Base-by-base conservation (phyloP, 2,329 filamentous ascomycete genomes). In the Colletotrichum ledebouriae region DNA sequence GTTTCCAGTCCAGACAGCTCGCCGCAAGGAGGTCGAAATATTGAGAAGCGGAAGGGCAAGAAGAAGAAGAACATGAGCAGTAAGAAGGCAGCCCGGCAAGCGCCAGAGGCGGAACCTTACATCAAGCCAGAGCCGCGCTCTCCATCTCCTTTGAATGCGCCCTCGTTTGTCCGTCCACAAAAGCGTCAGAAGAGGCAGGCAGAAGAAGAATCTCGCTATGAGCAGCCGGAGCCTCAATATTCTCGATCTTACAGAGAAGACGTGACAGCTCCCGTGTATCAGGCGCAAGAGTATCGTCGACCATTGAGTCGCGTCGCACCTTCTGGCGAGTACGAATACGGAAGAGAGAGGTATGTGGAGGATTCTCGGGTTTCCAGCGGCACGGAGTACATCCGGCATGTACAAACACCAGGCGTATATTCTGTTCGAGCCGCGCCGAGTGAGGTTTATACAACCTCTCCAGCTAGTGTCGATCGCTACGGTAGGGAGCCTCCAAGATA, bases 91-190 rank as follows among this genome's bases (percentile, higher is more conserved):
- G 86, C 86, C 68, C 80, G 78, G 73, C 82, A 82, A 80, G 82
- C 78, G 75, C 79, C 77, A 57, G 85, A 85, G 70, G 75, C 78
- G 47, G 82, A 59, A 78, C 77, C 42, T 84, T 83, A 84, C 71
- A 89, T 91, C 73, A 92, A 91, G 73, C 79, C 84, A 25, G 89
- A 92, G 74, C 89, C 89, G n/a, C 83, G 82, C 55, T 91, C 89
- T 2, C 85, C 87, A 1, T 90, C 89, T 6, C 89, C 88, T 9
- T 77, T 89, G 58, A 80, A 80, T 69, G 83, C 83, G 17, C 83
- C 84, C 20, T 81, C 85, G n/a, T 83, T 85, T 68, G 76, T 82
- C 37, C 83, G 87, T 56, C 85, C 88, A 10, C 81, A 80, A 72
- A 91, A 90, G 75, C 85, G 88, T 58, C 84, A 85, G 73, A 84